Conservation (phyloP, 768 basidiomycete species). For the Macrolepiota albuminosa region DNA sequence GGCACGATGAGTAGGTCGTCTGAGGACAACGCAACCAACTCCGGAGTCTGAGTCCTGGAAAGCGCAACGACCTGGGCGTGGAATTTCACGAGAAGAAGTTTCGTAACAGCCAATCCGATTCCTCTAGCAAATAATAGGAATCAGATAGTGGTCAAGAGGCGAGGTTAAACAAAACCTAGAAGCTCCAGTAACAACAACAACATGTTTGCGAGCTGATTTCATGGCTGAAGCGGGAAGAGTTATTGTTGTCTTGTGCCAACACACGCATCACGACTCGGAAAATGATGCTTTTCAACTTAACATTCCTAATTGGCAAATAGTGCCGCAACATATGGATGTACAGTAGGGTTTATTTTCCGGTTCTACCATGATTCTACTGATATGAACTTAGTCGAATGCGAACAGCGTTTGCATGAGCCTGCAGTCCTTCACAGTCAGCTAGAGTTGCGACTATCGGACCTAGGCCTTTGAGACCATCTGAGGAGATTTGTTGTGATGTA, state of each 20-base stretch:
- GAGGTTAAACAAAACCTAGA: slow-evolving; percentile 50
- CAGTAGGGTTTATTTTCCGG: neutral
- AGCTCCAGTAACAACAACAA: slow-evolving; percentile 81
- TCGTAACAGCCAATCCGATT: slow-evolving; percentile 77
- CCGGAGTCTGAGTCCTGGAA: slow-evolving; percentile 65
- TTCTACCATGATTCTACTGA: neutral
- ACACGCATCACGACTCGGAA: neutral
- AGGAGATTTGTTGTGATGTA: slow-evolving; percentile 90
- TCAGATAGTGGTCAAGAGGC: neutral
- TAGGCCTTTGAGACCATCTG: slow-evolving; percentile 65
- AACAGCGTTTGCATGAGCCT: slow-evolving; percentile 96
- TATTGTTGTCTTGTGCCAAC: neutral
- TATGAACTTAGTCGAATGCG: slow-evolving; percentile 59
- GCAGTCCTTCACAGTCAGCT: slow-evolving; percentile 92
- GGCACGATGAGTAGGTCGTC: slow-evolving; percentile 48
- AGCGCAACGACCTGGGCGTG: slow-evolving; percentile 70
- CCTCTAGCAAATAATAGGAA: slow-evolving; percentile 29
- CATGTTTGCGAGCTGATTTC: slow-evolving; percentile 32
- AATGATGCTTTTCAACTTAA: neutral
- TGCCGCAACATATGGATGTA: neutral
- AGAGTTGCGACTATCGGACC: slow-evolving; percentile 87
- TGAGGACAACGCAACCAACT: slow-evolving; percentile 48
- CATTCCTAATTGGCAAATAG: neutral
- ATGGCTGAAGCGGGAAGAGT: neutral
- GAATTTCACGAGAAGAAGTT: slow-evolving; percentile 58